A percentile compares a stretch with the other conserved stretches of the same genome.
Conservation (phyloP, 73 alveolate species). For the Paramecium pentaurelia region DNA sequence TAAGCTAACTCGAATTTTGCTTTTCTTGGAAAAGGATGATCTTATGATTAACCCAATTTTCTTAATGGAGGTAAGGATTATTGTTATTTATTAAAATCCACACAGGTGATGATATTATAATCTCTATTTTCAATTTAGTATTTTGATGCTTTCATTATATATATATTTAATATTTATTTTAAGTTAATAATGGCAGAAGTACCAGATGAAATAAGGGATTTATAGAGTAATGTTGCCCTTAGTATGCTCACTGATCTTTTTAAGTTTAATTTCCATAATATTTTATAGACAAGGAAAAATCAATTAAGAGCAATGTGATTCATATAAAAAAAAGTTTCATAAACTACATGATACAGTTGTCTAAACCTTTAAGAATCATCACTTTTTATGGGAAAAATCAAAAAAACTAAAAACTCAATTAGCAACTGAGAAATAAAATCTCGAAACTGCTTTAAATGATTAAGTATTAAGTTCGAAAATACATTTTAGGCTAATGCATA, state of each 20-base stretch:
- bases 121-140: constrained; percentile 45
- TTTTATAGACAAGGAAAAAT: constrained; percentile 42
- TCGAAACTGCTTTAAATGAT: constrained; percentile 59
- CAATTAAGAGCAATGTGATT: constrained; percentile 60
- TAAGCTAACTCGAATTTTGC: constrained; percentile 15
- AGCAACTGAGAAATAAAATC: constrained; percentile 56
- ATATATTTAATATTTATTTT: not conserved
- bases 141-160: constrained; percentile 32
- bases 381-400: constrained; percentile 62
- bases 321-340: constrained; percentile 61
- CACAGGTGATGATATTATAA: constrained; percentile 36
- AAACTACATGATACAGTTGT: constrained; percentile 64
- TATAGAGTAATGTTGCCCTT: constrained; percentile 57
- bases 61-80: constrained; percentile 22
- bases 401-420: constrained; percentile 58
- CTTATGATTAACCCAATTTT: not conserved
- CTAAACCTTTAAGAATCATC: constrained; percentile 63
- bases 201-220: constrained; percentile 53
- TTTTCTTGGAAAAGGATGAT: constrained; percentile 40
- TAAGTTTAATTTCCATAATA: not conserved
- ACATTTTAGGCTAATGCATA: constrained; percentile 54
- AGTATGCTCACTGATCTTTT: constrained; percentile 58
- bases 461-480: constrained; percentile 36
- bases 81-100: not conserved
- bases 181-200: constrained; percentile 1